These are phyloP conservation scores for Brettanomyces custersianus DNA, from an alignment of 805 yeast genomes.

Conservation along the genomic window DNA sequence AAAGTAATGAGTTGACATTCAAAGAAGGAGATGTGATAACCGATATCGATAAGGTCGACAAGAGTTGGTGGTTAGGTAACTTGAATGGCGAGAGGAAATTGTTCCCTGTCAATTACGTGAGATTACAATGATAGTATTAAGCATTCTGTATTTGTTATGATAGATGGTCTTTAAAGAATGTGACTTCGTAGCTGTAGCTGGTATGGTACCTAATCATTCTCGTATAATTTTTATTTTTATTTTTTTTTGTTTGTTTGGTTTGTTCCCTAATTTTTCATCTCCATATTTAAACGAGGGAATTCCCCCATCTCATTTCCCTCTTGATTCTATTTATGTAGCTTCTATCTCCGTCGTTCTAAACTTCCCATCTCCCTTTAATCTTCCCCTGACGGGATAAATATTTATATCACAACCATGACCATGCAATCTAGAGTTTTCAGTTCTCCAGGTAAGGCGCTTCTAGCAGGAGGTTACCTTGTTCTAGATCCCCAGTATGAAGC, in stretches of 20 bases:
- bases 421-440: constrained; percentile 43
- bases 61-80: constrained; percentile 96
- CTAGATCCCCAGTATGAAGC: constrained; percentile 68
- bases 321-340: too few relatives aligned
- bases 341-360: too few relatives aligned
- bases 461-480: constrained; percentile 94
- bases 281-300: too few relatives aligned
- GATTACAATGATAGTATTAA: constrained; percentile 12
- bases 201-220: too few relatives aligned
- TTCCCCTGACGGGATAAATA: too few relatives aligned
- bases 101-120: constrained; percentile 88
- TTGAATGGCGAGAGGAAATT: constrained; percentile 71
- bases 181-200: too few relatives aligned
- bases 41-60: constrained; percentile 83
- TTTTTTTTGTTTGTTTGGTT: too few relatives aligned
- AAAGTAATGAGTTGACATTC: constrained; percentile 84
- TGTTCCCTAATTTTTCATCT: too few relatives aligned
- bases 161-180: too few relatives aligned
- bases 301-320: too few relatives aligned
- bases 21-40: constrained; percentile 74
- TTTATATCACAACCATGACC: neutral
- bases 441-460: constrained; percentile 91
- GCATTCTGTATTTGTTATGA: neutral
- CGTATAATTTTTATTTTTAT: too few relatives aligned
- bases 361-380: too few relatives aligned